A percentile compares a stretch with the other conserved stretches of the same genome.
phyloP scores from a whole-genome alignment of 2,329 filamentous ascomycete genomes.

The Chaetomium globosum region DNA sequence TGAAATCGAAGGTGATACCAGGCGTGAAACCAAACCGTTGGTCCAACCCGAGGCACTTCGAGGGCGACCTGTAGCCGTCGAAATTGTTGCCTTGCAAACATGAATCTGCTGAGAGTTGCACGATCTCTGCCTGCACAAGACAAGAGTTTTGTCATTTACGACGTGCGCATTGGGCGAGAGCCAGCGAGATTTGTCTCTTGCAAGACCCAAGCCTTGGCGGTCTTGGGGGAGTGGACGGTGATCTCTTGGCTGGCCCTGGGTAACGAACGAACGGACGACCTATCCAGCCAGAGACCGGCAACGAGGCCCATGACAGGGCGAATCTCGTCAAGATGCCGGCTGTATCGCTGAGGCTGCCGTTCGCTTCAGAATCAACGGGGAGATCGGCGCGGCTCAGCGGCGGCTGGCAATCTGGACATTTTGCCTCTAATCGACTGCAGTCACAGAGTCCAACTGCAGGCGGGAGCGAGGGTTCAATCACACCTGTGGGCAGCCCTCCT shows the following conservation, averaged over 20 bases:
- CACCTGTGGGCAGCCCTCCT: conserved; percentile 12
- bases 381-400: conserved; percentile 31
- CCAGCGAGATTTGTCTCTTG: not conserved
- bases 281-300: conserved; percentile 18
- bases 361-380: conserved; percentile 13
- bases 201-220: conserved; percentile 31
- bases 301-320: conserved; percentile 27
- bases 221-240: conserved; percentile 22
- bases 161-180: not conserved
- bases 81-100: not conserved
- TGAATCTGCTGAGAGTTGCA: not conserved
- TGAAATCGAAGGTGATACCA: conserved; percentile 1
- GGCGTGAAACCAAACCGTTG: conserved; percentile 14
- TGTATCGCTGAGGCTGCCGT: conserved; percentile 23
- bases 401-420: conserved; percentile 35
- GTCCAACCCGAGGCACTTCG: not conserved
- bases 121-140: not conserved
- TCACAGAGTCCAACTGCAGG: conserved; percentile 22
- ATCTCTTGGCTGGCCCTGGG: conserved; percentile 23
- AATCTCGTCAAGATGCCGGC: conserved; percentile 28
- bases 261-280: not conserved
- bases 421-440: conserved; percentile 31
- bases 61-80: conserved; percentile 12
- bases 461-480: conserved; percentile 27
- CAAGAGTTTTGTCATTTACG: not conserved